These are phyloP conservation scores for Pseudoturritis turrita DNA, from an alignment of 345 rosid species.

Conservation along the genomic window DNA sequence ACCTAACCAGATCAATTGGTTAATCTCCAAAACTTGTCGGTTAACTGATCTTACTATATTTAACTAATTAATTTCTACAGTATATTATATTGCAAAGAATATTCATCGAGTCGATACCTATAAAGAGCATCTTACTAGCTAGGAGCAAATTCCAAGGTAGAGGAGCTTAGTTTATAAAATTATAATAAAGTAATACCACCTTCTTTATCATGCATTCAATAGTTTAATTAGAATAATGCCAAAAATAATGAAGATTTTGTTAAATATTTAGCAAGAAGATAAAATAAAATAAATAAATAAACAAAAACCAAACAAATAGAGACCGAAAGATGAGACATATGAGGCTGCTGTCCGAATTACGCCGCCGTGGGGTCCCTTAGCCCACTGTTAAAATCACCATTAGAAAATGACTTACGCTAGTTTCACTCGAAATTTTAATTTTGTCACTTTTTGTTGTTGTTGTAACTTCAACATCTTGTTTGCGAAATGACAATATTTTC, in stretches of 20 bases:
- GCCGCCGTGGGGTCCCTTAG: slow-evolving; percentile 32
- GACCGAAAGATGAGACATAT: slow-evolving; percentile 24
- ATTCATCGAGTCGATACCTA: slow-evolving; percentile 15
- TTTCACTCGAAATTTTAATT: neutral
- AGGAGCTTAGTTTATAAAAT: neutral
- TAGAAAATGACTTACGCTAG: neutral
- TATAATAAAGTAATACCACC: slow-evolving; percentile 3
- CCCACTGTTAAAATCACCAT: neutral
- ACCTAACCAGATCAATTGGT: slow-evolving; percentile 5
- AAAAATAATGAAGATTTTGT: neutral
- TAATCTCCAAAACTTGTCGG: slow-evolving; percentile 4
- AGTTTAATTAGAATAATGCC: neutral
- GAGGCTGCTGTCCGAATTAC: slow-evolving; percentile 32
- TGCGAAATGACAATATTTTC: too few species aligned
- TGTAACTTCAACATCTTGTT: too few species aligned
- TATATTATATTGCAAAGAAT: neutral
- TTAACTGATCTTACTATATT: neutral
- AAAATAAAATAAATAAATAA: neutral
- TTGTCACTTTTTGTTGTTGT: too few species aligned
- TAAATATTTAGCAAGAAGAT: slow-evolving; percentile 1
- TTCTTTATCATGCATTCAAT: neutral
- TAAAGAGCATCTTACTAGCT: slow-evolving; percentile 25
- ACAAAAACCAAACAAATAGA: neutral
- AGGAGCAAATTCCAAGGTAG: slow-evolving; percentile 23
- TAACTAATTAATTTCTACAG: neutral